A percentile compares a stretch with the other conserved stretches of the same genome.
phyloP scores from a whole-genome alignment of 1,284 basidiomycete genomes.

The Trichosporon sp. region DNA sequence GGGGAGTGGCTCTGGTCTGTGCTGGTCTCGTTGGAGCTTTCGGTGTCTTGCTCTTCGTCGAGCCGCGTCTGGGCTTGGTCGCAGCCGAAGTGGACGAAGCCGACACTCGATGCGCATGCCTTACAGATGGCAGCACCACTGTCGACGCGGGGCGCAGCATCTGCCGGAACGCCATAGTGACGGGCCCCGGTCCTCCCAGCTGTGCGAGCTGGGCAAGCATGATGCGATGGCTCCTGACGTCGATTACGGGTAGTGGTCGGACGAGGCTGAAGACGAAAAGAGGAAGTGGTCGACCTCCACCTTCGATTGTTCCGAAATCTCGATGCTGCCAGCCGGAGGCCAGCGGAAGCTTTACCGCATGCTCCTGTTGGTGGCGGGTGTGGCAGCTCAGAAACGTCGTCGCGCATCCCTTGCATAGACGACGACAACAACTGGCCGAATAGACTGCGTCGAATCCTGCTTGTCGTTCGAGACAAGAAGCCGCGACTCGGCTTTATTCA shows the following conservation, averaged over 20 bases:
- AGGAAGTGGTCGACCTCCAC: background rate
- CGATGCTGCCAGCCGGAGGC: too few species aligned
- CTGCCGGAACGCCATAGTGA: background rate
- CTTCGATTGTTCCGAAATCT: background rate
- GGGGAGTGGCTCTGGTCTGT: background rate
- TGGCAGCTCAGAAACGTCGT: too few species aligned
- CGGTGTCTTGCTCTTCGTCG: background rate
- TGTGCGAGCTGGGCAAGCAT: background rate
- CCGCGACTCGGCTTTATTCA: background rate
- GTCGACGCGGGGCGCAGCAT: background rate
- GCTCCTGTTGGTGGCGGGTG: too few species aligned
- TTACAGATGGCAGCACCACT: background rate
- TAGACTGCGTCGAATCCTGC: too few species aligned
- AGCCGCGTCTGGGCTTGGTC: background rate
- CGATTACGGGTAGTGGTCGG: background rate
- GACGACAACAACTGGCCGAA: too few species aligned
- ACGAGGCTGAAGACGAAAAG: background rate
- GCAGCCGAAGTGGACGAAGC: background rate
- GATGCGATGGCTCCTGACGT: background rate
- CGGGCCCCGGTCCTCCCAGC: background rate
- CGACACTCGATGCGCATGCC: background rate
- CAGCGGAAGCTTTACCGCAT: too few species aligned
- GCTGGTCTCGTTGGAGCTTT: background rate
- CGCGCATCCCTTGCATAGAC: too few species aligned
- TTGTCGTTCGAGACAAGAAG: too few species aligned